These are phyloP conservation scores for Scytalidium lignicola DNA, from an alignment of 2,329 filamentous ascomycete genomes.

Conservation along the genomic window DNA sequence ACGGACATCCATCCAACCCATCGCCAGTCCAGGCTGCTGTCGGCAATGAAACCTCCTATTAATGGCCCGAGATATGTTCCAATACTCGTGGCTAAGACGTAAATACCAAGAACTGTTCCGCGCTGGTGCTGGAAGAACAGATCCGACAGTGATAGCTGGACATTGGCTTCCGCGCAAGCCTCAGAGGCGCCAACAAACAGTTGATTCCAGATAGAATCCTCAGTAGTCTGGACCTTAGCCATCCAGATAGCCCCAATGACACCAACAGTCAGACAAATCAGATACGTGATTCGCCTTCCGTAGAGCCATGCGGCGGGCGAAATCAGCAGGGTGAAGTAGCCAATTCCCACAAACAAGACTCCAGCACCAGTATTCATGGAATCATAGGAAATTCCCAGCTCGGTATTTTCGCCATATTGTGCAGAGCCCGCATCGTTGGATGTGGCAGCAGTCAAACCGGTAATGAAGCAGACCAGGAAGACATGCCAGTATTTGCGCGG, in stretches of 20 bases:
- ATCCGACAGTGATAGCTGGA: conserved; percentile 52
- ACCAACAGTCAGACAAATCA: conserved; percentile 44
- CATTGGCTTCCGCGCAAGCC: conserved; percentile 49
- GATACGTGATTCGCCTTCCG: conserved; percentile 48
- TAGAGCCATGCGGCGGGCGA: conserved; percentile 50
- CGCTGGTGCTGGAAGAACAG: conserved; percentile 54
- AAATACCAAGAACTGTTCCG: conserved; percentile 48
- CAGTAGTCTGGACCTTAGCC: conserved; percentile 35
- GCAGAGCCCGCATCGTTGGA: conserved; percentile 51
- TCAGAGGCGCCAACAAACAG: conserved; percentile 54
- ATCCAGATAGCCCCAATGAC: conserved; percentile 50
- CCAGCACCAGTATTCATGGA: conserved; percentile 53
- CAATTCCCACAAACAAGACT: conserved; percentile 50
- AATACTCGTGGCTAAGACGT: conserved; percentile 49
- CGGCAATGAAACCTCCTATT: conserved; percentile 45
- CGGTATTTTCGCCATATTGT: conserved; percentile 41
- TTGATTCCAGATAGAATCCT: conserved; percentile 49
- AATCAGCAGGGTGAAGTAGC: conserved; percentile 48
- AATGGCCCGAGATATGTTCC: conserved; percentile 52
- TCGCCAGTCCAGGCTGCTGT: conserved; percentile 44
- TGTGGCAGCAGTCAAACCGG: conserved; percentile 49
- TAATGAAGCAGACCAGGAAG: conserved; percentile 46
- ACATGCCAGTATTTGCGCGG: conserved; percentile 46
- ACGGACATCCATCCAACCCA: conserved; percentile 49
- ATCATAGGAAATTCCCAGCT: conserved; percentile 46